A percentile compares a stretch with the other conserved stretches of the same genome.
Evolutionary conservation across 768 basidiomycete species (phyloP).

Genomic region (Termitomyces sp.): DNA sequence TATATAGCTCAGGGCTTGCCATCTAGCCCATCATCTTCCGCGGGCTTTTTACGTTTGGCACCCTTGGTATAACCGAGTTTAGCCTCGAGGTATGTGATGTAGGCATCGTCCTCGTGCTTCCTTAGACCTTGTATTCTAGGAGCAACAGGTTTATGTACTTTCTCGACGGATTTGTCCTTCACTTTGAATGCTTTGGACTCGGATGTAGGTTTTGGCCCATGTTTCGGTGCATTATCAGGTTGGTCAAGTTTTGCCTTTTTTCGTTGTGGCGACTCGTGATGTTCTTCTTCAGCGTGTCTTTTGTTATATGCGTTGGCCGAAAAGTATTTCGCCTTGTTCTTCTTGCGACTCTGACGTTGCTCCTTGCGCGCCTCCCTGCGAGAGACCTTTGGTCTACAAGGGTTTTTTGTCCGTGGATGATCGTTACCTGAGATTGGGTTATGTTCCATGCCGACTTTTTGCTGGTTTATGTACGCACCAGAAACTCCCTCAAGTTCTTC

Average conservation of each 20-base stretch:
- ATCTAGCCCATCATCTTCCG: conserved; percentile 77
- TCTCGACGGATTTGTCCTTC: conserved; percentile 28
- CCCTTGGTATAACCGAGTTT: conserved; percentile 57
- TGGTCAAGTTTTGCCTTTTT: conserved; percentile 39
- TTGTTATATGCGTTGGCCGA: conserved; percentile 21
- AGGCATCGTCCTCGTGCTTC: conserved; percentile 73
- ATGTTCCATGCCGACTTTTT: not conserved
- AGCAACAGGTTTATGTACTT: conserved; percentile 16
- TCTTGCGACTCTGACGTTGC: conserved; percentile 52
- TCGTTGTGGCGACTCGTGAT: conserved; percentile 36
- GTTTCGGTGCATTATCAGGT: not conserved
- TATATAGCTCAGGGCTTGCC: conserved; percentile 40
- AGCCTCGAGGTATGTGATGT: conserved; percentile 80
- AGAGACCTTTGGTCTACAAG: conserved; percentile 22
- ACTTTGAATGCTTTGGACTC: conserved; percentile 3
- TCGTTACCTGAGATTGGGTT: conserved; percentile 13
- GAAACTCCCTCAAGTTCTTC: conserved; percentile 21
- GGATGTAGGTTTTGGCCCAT: not conserved
- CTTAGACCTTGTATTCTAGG: conserved; percentile 17
- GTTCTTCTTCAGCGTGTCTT: conserved; percentile 41
- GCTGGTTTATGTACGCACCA: conserved; percentile 7
- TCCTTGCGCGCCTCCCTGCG: conserved; percentile 66
- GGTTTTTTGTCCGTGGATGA: conserved; percentile 14
- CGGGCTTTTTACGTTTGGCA: conserved; percentile 35
- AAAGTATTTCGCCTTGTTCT: conserved; percentile 59